These are phyloP conservation scores for Punica granatum DNA, from an alignment of 345 rosid species.

Conservation along the genomic window DNA sequence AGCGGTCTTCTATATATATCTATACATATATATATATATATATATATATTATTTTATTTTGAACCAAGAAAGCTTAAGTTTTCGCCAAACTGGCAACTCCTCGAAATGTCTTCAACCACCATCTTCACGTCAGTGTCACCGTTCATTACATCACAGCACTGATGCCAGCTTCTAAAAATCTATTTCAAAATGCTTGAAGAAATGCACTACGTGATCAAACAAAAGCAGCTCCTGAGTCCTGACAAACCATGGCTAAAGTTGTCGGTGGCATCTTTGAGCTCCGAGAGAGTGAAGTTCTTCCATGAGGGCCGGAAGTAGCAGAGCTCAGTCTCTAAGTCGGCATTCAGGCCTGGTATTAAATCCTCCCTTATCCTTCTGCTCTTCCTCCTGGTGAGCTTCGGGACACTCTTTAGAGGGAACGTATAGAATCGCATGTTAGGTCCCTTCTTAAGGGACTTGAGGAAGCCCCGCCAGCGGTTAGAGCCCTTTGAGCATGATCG, in stretches of 20 bases:
- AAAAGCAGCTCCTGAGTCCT: background rate
- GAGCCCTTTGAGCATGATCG: conserved; percentile 12
- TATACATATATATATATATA: no score
- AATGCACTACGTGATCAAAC: no score
- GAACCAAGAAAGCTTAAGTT: no score
- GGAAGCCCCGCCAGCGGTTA: conserved; percentile 46
- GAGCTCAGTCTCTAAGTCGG: conserved; percentile 53
- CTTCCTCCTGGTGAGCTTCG: conserved; percentile 62
- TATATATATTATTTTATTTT: no score
- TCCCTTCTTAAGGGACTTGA: conserved; percentile 54
- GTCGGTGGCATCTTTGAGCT: conserved; percentile 63
- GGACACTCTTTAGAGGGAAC: conserved; percentile 33
- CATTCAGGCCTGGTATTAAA: conserved; percentile 31
- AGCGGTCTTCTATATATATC: no score
- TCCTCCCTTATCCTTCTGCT: conserved; percentile 52
- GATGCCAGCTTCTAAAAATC: no score
- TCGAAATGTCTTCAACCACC: no score
- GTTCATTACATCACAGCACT: no score
- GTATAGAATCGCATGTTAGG: conserved; percentile 39
- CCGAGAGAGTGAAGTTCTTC: conserved; percentile 65
- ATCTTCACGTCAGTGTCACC: no score
- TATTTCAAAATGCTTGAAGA: no score
- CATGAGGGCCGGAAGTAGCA: conserved; percentile 56
- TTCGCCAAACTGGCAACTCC: no score
- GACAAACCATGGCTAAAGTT: conserved; percentile 59